A percentile compares a stretch with the other conserved stretches of the same genome.
Conservation (phyloP, 106 monocot species). For the Acanthochlamys bracteata region DNA sequence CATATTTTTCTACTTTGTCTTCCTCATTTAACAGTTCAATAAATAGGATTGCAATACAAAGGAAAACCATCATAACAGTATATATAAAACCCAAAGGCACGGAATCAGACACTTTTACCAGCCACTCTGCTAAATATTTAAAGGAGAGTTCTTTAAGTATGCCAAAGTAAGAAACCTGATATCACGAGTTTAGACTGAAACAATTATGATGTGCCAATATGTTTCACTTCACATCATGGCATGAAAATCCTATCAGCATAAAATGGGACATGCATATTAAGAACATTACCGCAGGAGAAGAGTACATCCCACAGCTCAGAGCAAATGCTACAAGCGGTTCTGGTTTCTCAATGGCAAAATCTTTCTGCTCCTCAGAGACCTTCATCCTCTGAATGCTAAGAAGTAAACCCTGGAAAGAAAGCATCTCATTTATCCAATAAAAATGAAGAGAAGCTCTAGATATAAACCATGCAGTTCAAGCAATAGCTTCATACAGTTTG, state of each 20-base stretch:
- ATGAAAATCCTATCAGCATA: background rate
- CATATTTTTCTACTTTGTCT: background rate
- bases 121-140: no score
- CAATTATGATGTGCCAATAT: no score
- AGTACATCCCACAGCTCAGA: slow-evolving; percentile 75
- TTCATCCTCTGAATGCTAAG: slow-evolving; percentile 78
- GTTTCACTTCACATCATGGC: background rate
- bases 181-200: no score
- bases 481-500: slow-evolving; percentile 46
- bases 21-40: background rate
- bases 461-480: background rate
- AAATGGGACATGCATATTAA: background rate
- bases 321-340: slow-evolving; percentile 74
- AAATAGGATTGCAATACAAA: background rate
- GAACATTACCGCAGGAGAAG: slow-evolving; percentile 74
- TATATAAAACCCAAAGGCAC: no score
- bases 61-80: no score
- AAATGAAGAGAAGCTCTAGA: background rate
- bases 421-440: background rate
- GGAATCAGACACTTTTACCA: no score
- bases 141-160: no score
- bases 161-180: no score
- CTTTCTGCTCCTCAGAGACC: slow-evolving; percentile 66
- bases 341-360: slow-evolving; percentile 32
- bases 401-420: slow-evolving; percentile 47